Evolutionary conservation across 2,329 filamentous ascomycete species (phyloP), one percentile per base, ranked within the genome.

Genomic region (Fusarium sp.): DNA sequence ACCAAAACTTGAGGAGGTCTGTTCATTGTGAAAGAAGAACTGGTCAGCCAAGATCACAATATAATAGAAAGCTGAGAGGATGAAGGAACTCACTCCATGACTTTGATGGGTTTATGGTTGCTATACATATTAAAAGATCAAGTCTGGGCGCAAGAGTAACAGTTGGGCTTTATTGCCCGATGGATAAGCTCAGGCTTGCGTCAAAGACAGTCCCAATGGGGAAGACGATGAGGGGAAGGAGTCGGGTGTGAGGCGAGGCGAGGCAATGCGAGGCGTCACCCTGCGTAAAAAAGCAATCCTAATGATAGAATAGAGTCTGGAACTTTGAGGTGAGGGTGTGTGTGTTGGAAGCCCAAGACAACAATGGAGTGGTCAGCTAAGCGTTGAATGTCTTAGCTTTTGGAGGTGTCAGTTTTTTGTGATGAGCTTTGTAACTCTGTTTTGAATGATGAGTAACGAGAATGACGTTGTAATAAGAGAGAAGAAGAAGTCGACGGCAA

Each of bases 21-120:
- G 60, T 75, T 73, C 76, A 78, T 74, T 62, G 59, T 36, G 57
- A 62, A 50, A 66, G 57, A 62, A 37, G 20, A 15, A 33, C 11
- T 13, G 46, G 54, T 74, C 28, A 70, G 69, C 33, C 44, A 40
- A 42, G 42, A 47, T 47, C 37, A 31, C 40, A 12, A 42, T 30
- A 13, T 20, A 40, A 63, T 26, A 54, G 40, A 50, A 47, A 58
- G 57, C 18, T 41, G 46, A 63, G 46, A 57, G 62, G 46, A 56
- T 34, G 18, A 56, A 41, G 34, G 31, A 42, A 58, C 79, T 76
- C 71, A 81, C 79, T 80, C 77, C 77, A 81, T 76, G 70, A 74
- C 73, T 73, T 72, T 77, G 62, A 80, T 79, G 69, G 77, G 76
- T 60, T 80, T 79, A 56, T 79, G 77, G 71, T 78, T 79, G 40